phyloP scores from a whole-genome alignment of 2,329 filamentous ascomycete species.

The Pseudogymnoascus sp. region DNA sequence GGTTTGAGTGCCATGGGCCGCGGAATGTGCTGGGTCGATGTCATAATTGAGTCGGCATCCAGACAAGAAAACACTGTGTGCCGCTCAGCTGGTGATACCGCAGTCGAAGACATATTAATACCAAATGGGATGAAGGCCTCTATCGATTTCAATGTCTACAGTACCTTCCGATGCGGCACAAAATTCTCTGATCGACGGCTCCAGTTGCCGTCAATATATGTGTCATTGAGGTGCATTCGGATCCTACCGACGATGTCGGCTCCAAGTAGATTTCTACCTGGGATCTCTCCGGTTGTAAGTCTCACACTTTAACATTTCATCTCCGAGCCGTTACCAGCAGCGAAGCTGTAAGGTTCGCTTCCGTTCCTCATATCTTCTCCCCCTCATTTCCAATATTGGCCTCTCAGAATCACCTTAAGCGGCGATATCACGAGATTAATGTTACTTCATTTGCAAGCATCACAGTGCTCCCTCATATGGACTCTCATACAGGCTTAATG shows the following conservation, averaged over 20 bases:
- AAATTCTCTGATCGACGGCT: background rate
- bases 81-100: background rate
- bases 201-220: background rate
- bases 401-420: background rate
- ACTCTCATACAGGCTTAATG: background rate
- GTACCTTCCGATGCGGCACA: background rate
- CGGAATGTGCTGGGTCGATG: background rate
- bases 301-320: background rate
- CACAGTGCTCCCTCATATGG: background rate
- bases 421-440: background rate
- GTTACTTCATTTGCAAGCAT: background rate
- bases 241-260: background rate
- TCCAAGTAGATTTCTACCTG: background rate
- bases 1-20: background rate
- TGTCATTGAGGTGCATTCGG: background rate
- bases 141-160: background rate
- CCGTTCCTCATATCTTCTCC: background rate
- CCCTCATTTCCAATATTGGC: background rate
- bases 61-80: background rate
- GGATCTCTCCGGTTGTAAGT: background rate
- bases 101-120: background rate
- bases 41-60: background rate
- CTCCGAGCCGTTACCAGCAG: background rate
- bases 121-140: background rate
- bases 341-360: background rate